phyloP scores from a whole-genome alignment of 306 rosid species.

The Dicorynia guianensis region DNA sequence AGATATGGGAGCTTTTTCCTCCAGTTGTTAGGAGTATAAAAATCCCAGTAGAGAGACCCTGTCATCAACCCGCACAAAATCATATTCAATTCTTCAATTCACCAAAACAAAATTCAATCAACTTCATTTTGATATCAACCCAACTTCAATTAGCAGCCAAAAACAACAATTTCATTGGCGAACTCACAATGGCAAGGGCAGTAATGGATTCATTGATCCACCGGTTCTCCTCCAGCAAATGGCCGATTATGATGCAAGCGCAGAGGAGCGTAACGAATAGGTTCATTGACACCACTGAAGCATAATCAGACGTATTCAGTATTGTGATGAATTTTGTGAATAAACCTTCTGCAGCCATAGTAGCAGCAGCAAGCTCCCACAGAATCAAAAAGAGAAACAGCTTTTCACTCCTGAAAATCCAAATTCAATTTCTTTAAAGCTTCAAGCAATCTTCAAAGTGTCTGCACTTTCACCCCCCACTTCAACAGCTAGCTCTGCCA shows the following conservation, averaged over 20 bases:
- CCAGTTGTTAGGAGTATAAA: conserved; percentile 72
- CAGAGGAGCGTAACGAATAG: conserved; percentile 88
- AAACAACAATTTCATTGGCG: not conserved
- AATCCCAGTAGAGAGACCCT: conserved; percentile 89
- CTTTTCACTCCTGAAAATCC: not conserved
- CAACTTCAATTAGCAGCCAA: not conserved
- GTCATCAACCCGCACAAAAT: conserved; percentile 19
- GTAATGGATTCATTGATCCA: conserved; percentile 97
- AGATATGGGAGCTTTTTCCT: conserved; percentile 90
- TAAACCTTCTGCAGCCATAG: conserved; percentile 35
- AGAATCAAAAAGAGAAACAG: not conserved
- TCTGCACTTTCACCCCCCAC: conserved; percentile 24
- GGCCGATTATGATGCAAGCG: conserved; percentile 86
- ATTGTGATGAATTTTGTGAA: conserved; percentile 37
- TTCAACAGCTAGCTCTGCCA: conserved; percentile 1
- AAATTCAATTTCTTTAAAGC: not conserved
- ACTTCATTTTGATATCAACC: too few relatives aligned
- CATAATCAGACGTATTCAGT: conserved; percentile 64
- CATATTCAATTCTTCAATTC: not conserved
- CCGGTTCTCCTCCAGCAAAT: conserved; percentile 81
- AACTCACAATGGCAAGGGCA: conserved; percentile 85
- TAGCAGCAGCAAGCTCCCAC: not conserved
- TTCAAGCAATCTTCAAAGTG: not conserved
- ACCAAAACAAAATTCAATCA: too few relatives aligned
- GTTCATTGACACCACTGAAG: conserved; percentile 85